A percentile compares a stretch with the other conserved stretches of the same genome.
phyloP scores from a whole-genome alignment of 108 stramenopile species.

The Fragilariopsis cylindrus region DNA sequence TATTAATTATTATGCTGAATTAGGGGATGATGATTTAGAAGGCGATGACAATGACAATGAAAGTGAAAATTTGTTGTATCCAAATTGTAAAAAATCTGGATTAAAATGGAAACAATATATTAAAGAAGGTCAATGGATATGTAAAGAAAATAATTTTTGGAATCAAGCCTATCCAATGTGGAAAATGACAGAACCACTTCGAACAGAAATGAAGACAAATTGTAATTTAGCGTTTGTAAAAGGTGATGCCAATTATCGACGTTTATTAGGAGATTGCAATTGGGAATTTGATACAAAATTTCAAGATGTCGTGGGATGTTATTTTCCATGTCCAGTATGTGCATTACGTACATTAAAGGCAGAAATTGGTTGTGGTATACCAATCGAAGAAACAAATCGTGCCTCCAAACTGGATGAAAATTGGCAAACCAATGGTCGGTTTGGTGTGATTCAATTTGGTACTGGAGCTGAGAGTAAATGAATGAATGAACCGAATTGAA shows the following conservation, averaged over 20 bases:
- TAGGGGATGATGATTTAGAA: constrained; percentile 29
- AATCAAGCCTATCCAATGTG: constrained; percentile 90
- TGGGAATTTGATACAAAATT: constrained; percentile 91
- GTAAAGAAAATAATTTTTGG: constrained; percentile 92
- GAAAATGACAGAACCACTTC: constrained; percentile 85
- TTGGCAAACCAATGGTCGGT: constrained; percentile 88
- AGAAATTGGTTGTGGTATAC: constrained; percentile 92
- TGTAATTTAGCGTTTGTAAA: constrained; percentile 93
- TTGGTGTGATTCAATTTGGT: constrained; percentile 88
- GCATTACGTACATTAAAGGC: constrained; percentile 94
- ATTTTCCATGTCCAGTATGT: constrained; percentile 92
- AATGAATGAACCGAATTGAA: too few relatives aligned
- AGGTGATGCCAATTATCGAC: constrained; percentile 96
- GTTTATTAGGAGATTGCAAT: constrained; percentile 86
- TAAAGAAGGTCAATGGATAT: constrained; percentile 79
- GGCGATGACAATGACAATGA: too few relatives aligned
- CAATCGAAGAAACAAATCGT: constrained; percentile 61
- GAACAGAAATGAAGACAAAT: constrained; percentile 52
- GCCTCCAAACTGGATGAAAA: constrained; percentile 66
- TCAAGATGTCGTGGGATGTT: constrained; percentile 84
- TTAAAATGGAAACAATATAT: constrained; percentile 69
- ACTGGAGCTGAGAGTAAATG: constrained; percentile 23
- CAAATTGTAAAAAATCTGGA: constrained; percentile 73
- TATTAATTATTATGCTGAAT: constrained; percentile 65
- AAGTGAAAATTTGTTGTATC: constrained; percentile 20